A percentile compares a stretch with the other conserved stretches of the same genome.
These are phyloP conservation scores for Eutypella sp. DNA, from an alignment of 2,329 filamentous ascomycete genomes.

Conservation along the genomic window DNA sequence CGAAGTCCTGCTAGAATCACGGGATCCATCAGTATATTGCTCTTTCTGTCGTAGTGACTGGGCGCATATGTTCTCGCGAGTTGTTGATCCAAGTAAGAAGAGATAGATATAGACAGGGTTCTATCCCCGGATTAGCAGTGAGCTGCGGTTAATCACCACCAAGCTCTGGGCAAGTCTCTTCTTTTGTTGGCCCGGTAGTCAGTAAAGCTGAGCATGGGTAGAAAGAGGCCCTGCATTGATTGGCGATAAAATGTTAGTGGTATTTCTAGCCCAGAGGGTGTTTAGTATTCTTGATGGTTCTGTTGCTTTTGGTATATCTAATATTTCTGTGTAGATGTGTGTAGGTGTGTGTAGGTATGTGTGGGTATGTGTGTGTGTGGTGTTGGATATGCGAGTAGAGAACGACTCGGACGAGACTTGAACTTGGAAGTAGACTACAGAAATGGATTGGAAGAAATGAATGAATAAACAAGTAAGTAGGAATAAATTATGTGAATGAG, in stretches of 20 bases:
- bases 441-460: too few species aligned
- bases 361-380: neutral
- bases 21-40: constrained; percentile 27
- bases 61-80: neutral
- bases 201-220: neutral
- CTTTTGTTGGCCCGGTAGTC: neutral
- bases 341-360: constrained; percentile 3
- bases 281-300: too few species aligned
- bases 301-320: too few species aligned
- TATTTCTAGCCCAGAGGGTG: too few species aligned
- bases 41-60: constrained; percentile 10
- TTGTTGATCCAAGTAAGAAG: neutral
- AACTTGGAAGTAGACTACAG: too few species aligned
- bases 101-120: too few species aligned
- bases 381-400: neutral
- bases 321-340: neutral
- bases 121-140: too few species aligned
- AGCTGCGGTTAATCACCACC: constrained; percentile 19
- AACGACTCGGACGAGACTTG: too few species aligned
- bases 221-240: neutral
- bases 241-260: neutral
- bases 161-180: constrained; percentile 21
- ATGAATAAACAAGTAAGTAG: too few species aligned
- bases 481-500: too few species aligned
- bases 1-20: constrained; percentile 46